Evolutionary conservation across 805 yeast genomes (phyloP), one percentile per base, ranked within the genome.

Genomic region (Wickerhamiella azymoides): DNA sequence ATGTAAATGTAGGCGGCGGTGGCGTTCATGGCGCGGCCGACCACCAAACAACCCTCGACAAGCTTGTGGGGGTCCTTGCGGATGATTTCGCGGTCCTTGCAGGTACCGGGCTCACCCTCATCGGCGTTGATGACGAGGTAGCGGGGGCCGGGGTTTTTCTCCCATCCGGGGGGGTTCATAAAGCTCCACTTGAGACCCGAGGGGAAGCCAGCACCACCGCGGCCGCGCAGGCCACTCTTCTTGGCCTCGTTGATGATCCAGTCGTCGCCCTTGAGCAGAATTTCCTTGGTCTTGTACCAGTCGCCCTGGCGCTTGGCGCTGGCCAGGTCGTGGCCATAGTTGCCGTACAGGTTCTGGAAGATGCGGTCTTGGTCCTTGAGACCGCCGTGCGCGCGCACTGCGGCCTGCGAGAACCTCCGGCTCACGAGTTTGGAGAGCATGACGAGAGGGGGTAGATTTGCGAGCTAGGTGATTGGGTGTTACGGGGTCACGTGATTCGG

Each of bases 161-260:
- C 93, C 94, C 94, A 84, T 49, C 92, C 92, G 46, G 94, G 94
- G 39, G 94, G 94, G 66, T 84, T 84, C 94, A 84, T 84, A 62
- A 84, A 84, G 19, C 92, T 81, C 93, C 93, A 84, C 65, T 84
- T 84, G 59, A 84, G 73, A 27, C 94, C 94, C 19, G 86, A 76
- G 46, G 94, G 94, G 72, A 84, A 84, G 14, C 94, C 94, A 39
- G 94, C 94, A 59, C 94, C 94, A 49, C 94, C 94, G 65, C 94
- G 77, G 49, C 94, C 94, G 62, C 94, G 76, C 52, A 84, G 71
- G 18, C 94, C 94, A 18, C 88, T 79, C 57, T 76, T 73, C 62
- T 84, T 84, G 70, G 81, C 78, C 67, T 84, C 89, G 59, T 80
- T 85, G 58, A 84, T 84, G 64, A 84, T 84, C 94, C 94, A 84